Percentiles rank a stretch among this genome's conserved stretches.
These are phyloP conservation scores for Exophiala viscosa DNA, from an alignment of 2,329 filamentous ascomycete species.

Conservation along the genomic window DNA sequence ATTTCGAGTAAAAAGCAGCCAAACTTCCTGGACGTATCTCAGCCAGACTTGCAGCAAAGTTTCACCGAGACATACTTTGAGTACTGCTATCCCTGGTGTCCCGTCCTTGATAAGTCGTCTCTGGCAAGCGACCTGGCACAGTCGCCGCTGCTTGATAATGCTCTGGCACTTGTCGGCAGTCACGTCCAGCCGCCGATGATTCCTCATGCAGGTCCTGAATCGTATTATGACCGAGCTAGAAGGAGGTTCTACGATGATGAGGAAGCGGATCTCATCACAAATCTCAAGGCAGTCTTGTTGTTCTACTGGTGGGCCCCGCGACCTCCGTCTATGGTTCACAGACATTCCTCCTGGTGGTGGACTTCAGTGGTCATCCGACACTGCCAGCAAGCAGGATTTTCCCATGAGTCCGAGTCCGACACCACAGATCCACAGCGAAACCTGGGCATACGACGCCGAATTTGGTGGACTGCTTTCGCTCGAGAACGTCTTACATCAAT, in stretches of 20 bases:
- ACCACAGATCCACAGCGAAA: conserved; percentile 4
- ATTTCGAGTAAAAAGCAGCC: conserved; percentile 12
- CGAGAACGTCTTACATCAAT: conserved; percentile 41
- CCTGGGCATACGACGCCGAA: conserved; percentile 34
- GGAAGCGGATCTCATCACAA: conserved; percentile 38
- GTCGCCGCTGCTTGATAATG: conserved; percentile 31
- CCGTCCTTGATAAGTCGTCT: conserved; percentile 36
- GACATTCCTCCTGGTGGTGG: conserved; percentile 49
- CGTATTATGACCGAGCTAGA: conserved; percentile 40
- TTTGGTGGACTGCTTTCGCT: conserved; percentile 45
- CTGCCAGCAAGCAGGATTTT: conserved; percentile 44
- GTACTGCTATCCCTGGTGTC: conserved; percentile 44
- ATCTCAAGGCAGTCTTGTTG: conserved; percentile 37
- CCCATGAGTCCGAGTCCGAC: conserved; percentile 36
- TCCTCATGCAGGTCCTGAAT: conserved; percentile 37
- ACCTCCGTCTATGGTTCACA: conserved; percentile 36
- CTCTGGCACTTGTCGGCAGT: conserved; percentile 40
- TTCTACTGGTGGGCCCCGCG: conserved; percentile 48
- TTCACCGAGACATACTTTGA: conserved; percentile 44
- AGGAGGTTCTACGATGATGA: conserved; percentile 42
- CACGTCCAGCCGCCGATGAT: conserved; percentile 43
- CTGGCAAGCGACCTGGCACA: conserved; percentile 32
- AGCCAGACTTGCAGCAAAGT: conserved; percentile 37
- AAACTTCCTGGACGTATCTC: conserved; percentile 18
- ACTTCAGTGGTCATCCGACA: conserved; percentile 43